These are phyloP conservation scores for Umbelopsis ramanniana DNA, from an alignment of 192 early-diverging fungal genomes.

Conservation along the genomic window DNA sequence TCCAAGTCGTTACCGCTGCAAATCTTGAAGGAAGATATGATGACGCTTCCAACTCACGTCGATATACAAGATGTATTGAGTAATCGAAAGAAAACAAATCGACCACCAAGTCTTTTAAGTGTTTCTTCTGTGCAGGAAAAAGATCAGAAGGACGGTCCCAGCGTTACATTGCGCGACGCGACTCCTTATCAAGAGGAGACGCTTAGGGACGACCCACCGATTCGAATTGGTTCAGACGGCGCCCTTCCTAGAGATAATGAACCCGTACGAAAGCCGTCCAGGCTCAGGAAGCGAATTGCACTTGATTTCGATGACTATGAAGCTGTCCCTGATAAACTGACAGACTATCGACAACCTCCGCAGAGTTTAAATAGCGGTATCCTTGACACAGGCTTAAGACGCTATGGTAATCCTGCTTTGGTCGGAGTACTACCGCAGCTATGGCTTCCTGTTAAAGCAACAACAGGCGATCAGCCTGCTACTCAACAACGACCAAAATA, in stretches of 20 bases:
- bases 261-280: neutral
- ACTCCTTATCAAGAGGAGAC: neutral
- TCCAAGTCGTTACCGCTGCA: constrained; percentile 32
- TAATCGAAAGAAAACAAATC: neutral
- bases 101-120: neutral
- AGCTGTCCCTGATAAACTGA: constrained; percentile 61
- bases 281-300: neutral
- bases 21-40: constrained; percentile 24
- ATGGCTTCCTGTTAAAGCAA: constrained; percentile 67
- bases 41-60: constrained; percentile 12
- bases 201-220: neutral
- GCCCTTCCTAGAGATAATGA: neutral
- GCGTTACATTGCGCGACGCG: too few species aligned
- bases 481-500: neutral
- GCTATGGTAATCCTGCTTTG: constrained; percentile 66
- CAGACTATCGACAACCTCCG: constrained; percentile 75
- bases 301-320: constrained; percentile 67
- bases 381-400: constrained; percentile 65
- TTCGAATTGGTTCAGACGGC: neutral
- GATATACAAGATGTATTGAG: neutral
- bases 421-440: constrained; percentile 66
- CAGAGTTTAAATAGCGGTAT: constrained; percentile 67
- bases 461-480: neutral
- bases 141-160: neutral
- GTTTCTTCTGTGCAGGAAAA: neutral